Conservation (phyloP, 1,284 basidiomycete species). For the Anthracocystis walkeri region DNA sequence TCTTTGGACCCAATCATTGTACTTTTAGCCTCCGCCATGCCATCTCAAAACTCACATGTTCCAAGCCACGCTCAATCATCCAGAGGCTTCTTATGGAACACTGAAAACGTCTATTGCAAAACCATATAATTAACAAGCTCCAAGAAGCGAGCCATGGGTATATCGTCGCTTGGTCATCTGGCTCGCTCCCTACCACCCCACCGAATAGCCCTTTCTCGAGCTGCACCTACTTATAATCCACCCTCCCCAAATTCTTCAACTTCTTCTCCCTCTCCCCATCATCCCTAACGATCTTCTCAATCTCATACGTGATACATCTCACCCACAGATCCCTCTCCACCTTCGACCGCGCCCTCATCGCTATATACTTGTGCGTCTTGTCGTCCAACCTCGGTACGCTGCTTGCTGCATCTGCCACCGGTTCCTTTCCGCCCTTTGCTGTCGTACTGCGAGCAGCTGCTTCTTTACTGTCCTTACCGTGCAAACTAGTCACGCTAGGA, state of each 20-base stretch:
- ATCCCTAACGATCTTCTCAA: slow-evolving; percentile 76
- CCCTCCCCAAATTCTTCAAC: slow-evolving; percentile 58
- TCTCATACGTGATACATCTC: slow-evolving; percentile 84
- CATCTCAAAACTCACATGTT: slow-evolving; percentile 6
- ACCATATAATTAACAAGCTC: not conserved
- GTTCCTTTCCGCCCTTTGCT: slow-evolving; percentile 4
- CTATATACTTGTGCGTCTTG: slow-evolving; percentile 75
- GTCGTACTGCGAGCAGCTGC: not conserved
- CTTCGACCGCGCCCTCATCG: slow-evolving; percentile 81
- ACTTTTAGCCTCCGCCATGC: slow-evolving; percentile 16
- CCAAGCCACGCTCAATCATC: not conserved
- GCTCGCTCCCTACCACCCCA: no score
- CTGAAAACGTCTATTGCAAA: not conserved
- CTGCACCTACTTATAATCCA: slow-evolving; percentile 32
- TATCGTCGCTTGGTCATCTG: no score
- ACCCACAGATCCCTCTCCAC: slow-evolving; percentile 88
- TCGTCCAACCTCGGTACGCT: slow-evolving; percentile 74
- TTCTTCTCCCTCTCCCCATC: slow-evolving; percentile 64
- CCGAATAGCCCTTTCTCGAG: not conserved
- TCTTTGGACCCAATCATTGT: not conserved
- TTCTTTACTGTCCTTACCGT: slow-evolving; percentile 19
- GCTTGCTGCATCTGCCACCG: slow-evolving; percentile 1
- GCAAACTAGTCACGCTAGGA: slow-evolving; percentile 24
- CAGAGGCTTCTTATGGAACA: not conserved
- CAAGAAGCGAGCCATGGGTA: not conserved